Evolutionary conservation across 2,329 filamentous ascomycete species (phyloP).

Genomic region (Cyphellophora attinorum): DNA sequence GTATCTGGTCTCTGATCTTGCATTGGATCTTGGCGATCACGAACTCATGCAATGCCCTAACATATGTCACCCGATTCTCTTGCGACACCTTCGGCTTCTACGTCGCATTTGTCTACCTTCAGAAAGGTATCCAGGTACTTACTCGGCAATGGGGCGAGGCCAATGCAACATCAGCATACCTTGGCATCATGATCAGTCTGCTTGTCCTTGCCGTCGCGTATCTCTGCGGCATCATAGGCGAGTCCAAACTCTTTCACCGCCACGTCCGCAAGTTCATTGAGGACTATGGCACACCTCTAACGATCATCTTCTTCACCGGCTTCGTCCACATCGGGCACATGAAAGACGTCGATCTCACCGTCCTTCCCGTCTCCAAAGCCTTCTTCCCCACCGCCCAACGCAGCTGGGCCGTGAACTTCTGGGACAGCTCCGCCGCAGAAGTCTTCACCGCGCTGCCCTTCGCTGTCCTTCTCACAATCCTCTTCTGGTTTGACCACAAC

Average conservation of each 20-base stretch:
- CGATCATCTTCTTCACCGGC: conserved; percentile 78
- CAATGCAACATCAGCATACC: conserved; percentile 57
- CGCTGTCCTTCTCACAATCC: conserved; percentile 67
- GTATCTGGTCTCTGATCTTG: conserved; percentile 75
- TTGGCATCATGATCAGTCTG: conserved; percentile 66
- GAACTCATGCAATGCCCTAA: conserved; percentile 80
- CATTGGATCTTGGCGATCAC: conserved; percentile 76
- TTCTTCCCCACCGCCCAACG: conserved; percentile 70
- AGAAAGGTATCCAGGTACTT: conserved; percentile 82
- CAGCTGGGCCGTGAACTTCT: conserved; percentile 71
- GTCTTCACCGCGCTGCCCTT: conserved; percentile 83
- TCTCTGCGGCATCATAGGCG: conserved; percentile 60
- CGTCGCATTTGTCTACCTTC: conserved; percentile 82
- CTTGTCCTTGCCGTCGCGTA: conserved; percentile 72
- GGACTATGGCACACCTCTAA: conserved; percentile 78
- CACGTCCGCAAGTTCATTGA: conserved; percentile 73
- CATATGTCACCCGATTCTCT: conserved; percentile 81
- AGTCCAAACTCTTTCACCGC: conserved; percentile 62
- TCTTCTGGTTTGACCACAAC: conserved; percentile 89
- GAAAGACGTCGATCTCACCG: conserved; percentile 58
- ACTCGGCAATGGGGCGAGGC: conserved; percentile 57
- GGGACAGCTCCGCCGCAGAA: conserved; percentile 63
- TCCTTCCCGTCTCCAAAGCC: conserved; percentile 63
- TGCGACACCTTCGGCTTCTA: conserved; percentile 91
- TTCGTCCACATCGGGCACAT: conserved; percentile 83